Evolutionary conservation across 2,329 filamentous ascomycete genomes (phyloP).

Genomic region (Fusarium tuaranense): DNA sequence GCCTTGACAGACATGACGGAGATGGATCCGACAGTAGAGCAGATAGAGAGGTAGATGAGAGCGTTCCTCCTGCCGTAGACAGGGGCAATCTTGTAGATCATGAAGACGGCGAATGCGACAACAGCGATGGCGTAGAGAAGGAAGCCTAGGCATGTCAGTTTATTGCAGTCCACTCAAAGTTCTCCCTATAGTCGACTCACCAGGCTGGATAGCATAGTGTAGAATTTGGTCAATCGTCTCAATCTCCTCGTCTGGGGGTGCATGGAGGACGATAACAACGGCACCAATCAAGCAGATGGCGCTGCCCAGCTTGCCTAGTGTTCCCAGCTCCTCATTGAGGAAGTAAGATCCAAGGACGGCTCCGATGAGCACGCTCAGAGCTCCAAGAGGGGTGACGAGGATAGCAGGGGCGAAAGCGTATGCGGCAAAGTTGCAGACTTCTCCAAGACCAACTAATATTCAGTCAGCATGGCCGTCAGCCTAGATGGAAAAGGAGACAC

Average conservation of each 20-base stretch:
- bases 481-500: constrained; percentile 46
- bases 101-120: constrained; percentile 84
- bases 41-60: constrained; percentile 96
- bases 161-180: not conserved
- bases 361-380: constrained; percentile 93
- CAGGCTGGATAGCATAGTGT: constrained; percentile 88
- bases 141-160: constrained; percentile 72
- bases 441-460: constrained; percentile 83
- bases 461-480: constrained; percentile 32
- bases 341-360: constrained; percentile 96
- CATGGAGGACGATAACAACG: constrained; percentile 97
- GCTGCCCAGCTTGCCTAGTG: constrained; percentile 91
- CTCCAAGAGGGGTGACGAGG: constrained; percentile 93
- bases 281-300: constrained; percentile 96
- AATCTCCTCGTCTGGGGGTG: constrained; percentile 92
- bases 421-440: constrained; percentile 96
- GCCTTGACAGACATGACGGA: constrained; percentile 99
- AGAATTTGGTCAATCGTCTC: constrained; percentile 92
- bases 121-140: constrained; percentile 86
- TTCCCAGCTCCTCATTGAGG: constrained; percentile 89
- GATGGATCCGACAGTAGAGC: constrained; percentile 94
- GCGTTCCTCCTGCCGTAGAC: constrained; percentile 94
- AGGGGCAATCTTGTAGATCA: constrained; percentile 96
- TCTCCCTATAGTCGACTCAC: constrained; percentile 59
- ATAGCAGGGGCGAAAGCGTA: constrained; percentile 99